A percentile compares a stretch with the other conserved stretches of the same genome.
These are phyloP conservation scores for Linum usitatissimum DNA, from an alignment of 345 rosid species.

Conservation along the genomic window DNA sequence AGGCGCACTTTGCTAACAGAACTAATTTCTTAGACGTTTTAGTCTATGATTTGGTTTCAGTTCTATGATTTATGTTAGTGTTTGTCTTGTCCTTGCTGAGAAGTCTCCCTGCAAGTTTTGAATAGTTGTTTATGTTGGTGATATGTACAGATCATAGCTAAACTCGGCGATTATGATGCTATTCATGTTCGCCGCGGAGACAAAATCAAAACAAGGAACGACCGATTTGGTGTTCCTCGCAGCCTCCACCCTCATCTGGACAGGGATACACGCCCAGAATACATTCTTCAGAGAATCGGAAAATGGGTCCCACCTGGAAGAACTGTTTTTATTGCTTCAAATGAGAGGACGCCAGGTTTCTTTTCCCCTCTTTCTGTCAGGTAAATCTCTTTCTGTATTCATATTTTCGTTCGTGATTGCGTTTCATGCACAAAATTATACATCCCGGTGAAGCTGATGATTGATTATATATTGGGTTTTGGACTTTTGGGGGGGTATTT, in stretches of 20 bases:
- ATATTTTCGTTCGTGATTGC: too few relatives aligned
- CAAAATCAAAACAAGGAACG: conserved; percentile 71
- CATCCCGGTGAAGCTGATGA: conserved; percentile 2
- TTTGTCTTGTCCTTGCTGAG: too few relatives aligned
- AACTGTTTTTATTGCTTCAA: conserved; percentile 73
- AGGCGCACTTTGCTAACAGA: neutral
- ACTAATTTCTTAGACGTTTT: neutral
- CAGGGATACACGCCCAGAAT: conserved; percentile 78
- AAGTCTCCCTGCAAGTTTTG: neutral
- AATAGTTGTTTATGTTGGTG: conserved; percentile 8
- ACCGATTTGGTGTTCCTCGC: conserved; percentile 55
- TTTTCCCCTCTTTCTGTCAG: conserved; percentile 65
- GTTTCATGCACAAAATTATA: too few relatives aligned
- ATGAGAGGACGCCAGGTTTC: conserved; percentile 76
- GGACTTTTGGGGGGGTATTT: neutral
- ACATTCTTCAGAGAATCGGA: conserved; percentile 52
- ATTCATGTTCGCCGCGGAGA: conserved; percentile 96
- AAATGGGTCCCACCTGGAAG: conserved; percentile 81
- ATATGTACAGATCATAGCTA: conserved; percentile 48
- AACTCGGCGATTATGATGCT: conserved; percentile 78
- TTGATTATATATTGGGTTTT: neutral
- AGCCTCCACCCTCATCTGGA: conserved; percentile 77
- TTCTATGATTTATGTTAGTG: neutral
- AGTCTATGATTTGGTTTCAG: neutral
- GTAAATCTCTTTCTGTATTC: conserved; percentile 53